Percentiles rank a stretch among this genome's conserved stretches.
Conservation (phyloP, 805 yeast species). For the Candida vartiovaarae region DNA sequence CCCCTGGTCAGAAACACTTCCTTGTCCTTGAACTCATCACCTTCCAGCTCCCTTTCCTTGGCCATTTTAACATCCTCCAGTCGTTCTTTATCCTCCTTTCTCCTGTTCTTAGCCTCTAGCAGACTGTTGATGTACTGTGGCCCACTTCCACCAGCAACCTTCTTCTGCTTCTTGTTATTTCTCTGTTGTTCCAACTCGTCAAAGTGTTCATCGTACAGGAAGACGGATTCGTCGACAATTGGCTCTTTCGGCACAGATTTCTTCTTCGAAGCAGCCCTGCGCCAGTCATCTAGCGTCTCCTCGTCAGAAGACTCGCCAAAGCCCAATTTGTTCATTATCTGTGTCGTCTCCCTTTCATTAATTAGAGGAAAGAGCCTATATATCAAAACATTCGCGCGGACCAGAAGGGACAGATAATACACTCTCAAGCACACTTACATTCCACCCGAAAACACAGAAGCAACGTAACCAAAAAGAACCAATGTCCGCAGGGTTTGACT, state of each 20-base stretch:
- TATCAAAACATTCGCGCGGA: too few relatives aligned
- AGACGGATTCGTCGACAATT: constrained; percentile 19
- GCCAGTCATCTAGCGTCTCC: constrained; percentile 2
- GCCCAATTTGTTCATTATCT: constrained; percentile 9
- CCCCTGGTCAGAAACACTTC: constrained; percentile 43
- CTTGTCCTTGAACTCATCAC: constrained; percentile 30
- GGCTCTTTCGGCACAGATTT: not conserved
- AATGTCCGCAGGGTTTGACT: constrained; percentile 36
- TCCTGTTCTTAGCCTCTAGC: constrained; percentile 34
- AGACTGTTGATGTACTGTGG: constrained; percentile 35
- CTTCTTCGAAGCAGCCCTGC: not conserved
- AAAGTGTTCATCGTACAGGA: constrained; percentile 41
- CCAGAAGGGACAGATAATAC: not conserved
- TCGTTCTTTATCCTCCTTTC: constrained; percentile 40
- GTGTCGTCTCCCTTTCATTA: not conserved
- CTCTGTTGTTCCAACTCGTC: constrained; percentile 26
- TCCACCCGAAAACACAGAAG: not conserved
- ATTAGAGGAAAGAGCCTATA: not conserved
- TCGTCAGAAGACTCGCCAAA: constrained; percentile 6
- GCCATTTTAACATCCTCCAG: constrained; percentile 32
- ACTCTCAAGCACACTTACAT: not conserved
- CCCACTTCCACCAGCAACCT: constrained; percentile 1
- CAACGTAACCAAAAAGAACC: not conserved
- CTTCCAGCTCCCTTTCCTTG: constrained; percentile 33
- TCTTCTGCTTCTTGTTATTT: constrained; percentile 5